Percentiles rank a stretch among this genome's conserved stretches.
Evolutionary conservation across 2,329 filamentous ascomycete species (phyloP).

Genomic region (Aureobasidium sp.): DNA sequence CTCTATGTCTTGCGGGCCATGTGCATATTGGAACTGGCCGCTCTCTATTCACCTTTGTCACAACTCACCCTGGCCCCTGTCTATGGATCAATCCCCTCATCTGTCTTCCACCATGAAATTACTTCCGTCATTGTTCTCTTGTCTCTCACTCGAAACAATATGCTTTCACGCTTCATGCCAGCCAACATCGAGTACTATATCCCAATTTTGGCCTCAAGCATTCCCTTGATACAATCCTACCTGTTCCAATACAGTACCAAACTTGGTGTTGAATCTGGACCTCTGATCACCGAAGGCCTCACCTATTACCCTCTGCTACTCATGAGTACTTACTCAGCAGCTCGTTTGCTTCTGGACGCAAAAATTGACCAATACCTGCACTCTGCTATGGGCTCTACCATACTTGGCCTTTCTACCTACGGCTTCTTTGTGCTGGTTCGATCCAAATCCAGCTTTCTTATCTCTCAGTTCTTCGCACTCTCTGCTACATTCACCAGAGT

Average conservation of each 20-base stretch:
- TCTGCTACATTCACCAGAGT: constrained; percentile 58
- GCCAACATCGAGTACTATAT: constrained; percentile 42
- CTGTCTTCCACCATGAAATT: constrained; percentile 60
- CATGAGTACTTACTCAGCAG: constrained; percentile 30
- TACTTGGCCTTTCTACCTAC: constrained; percentile 53
- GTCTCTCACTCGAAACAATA: not conserved
- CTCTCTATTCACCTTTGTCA: constrained; percentile 60
- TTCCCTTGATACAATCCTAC: constrained; percentile 63
- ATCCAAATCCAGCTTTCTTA: not conserved
- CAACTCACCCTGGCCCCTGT: constrained; percentile 74
- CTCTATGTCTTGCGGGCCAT: constrained; percentile 25
- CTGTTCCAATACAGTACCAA: constrained; percentile 57
- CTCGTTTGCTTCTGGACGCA: constrained; percentile 15
- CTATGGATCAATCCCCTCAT: constrained; percentile 75
- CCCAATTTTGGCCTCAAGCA: constrained; percentile 65
- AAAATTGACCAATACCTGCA: constrained; percentile 10
- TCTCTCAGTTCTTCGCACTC: not conserved
- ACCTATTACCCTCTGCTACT: constrained; percentile 52
- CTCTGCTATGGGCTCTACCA: constrained; percentile 28
- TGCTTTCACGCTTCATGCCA: not conserved
- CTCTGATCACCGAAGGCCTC: constrained; percentile 62
- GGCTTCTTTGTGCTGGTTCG: constrained; percentile 40
- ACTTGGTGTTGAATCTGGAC: constrained; percentile 63
- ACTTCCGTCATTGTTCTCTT: constrained; percentile 15
- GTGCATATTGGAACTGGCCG: constrained; percentile 43